A percentile compares a stretch with the other conserved stretches of the same genome.
These are phyloP conservation scores for Phytophthora niederhauseri DNA, from an alignment of 352 stramenopile species.

Conservation along the genomic window DNA sequence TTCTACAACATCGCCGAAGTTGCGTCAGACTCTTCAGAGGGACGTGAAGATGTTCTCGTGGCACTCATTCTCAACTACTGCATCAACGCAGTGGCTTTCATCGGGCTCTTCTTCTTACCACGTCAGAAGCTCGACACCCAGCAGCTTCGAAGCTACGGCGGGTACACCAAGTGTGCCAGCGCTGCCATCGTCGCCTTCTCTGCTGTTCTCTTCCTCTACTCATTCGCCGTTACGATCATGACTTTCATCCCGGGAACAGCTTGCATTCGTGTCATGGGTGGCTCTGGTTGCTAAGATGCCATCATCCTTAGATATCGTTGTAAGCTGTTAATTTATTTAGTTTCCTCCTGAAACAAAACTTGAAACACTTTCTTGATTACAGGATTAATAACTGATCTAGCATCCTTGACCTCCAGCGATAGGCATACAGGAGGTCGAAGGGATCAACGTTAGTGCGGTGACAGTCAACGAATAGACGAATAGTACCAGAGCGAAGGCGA, in stretches of 20 bases:
- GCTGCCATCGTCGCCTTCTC: conserved; percentile 44
- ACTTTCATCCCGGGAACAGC: conserved; percentile 42
- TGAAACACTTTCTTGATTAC: background rate
- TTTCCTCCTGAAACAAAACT: background rate
- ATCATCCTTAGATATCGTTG: background rate
- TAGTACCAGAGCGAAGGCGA: background rate
- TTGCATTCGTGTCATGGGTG: conserved; percentile 42
- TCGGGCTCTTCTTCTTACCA: conserved; percentile 49
- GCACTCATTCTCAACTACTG: conserved; percentile 49
- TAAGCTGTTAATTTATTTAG: background rate
- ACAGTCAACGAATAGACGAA: background rate
- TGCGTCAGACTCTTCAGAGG: conserved; percentile 21
- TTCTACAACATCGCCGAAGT: conserved; percentile 39
- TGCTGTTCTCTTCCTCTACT: conserved; percentile 50
- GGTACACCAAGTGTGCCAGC: conserved; percentile 64
- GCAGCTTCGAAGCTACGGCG: conserved; percentile 64
- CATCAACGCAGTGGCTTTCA: conserved; percentile 43
- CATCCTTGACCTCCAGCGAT: background rate
- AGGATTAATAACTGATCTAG: background rate
- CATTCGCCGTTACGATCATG: conserved; percentile 45
- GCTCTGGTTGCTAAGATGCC: conserved; percentile 36
- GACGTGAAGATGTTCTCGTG: conserved; percentile 24
- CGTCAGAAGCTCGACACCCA: conserved; percentile 64
- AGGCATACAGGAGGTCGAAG: background rate
- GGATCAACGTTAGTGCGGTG: background rate